Base-by-base conservation (phyloP, 257 asterid species). In the Echium plantagineum region DNA sequence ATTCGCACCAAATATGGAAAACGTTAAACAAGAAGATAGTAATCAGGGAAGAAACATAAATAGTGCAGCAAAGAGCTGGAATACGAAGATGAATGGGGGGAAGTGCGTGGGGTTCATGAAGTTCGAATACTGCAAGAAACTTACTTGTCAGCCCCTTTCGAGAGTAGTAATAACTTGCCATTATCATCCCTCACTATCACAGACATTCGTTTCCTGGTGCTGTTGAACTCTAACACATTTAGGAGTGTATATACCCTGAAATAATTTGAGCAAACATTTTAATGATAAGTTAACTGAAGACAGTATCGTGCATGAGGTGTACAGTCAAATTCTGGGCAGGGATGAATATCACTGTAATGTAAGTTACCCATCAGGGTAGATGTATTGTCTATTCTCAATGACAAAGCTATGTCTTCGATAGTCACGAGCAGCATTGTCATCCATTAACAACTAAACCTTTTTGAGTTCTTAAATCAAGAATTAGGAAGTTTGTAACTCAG, bases 91-190 rank as follows among this genome's bases (percentile, higher is more conserved):
- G 55, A 17, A 63, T 38, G 54, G n/a, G 15, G 61, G 52, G n/a
- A n/a, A 69, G 63, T 55, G 32, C 4, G 18, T 52, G 46, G 46
- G 46, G 56, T 10, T 9, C n/a, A 19, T 17, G 21, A n/a, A 18
- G 20, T 15, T n/a, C 28, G 24, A 5, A 53, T 8, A n/a, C 1
- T 42, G 17, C n/a, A 16, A 22, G 31, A 6, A 22, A 77, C 89
- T 61, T 65, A 90, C 97, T 86, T 90, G 84, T 90, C 97, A 52
- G 97, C 97, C 8, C 97, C 97, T 78, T 90, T 90, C 68, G 82
- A 75, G 73, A 90, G 97, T 65, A 90, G 69, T 24, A 87, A 63
- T 13, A 90, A 67, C 72, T 80, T 85, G 58, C 94, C 94, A 8
- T 81, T 94, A 49, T 83, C 89, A 47, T 87, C 87, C 72, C 80